Base-by-base conservation (phyloP, 2,329 filamentous ascomycete genomes). In the Penicillium sp. region DNA sequence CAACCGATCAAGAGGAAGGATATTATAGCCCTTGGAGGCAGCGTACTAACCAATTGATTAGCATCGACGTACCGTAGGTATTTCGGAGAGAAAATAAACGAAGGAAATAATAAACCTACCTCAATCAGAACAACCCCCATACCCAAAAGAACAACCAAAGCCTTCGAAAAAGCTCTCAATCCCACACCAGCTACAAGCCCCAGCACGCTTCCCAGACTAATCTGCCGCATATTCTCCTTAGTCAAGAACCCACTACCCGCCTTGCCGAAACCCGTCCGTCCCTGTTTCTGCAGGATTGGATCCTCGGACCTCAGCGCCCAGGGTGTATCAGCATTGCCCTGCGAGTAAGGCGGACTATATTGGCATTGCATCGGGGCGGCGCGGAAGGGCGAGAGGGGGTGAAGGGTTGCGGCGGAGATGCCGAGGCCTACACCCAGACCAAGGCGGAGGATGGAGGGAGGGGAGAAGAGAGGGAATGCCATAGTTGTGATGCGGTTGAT, bases 1-100 rank as follows among this genome's bases (percentile, higher is more conserved):
- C 39, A 78, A 34, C 13, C 68, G 67, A 21, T 71, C 58, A 9
- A 74, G 51, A 3, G 75, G 76, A 44, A 78, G 59, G 48, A 78
- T 58, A 49, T 77, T 73, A 55, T 78, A 78, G 10, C 76, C 76
- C 59, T 70, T 77, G 3, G 76, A 72, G 4, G 75, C 76, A 24
- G 74, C 73, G 64, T 69, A 78, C 75, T 78, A 52, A 13, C 42
- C 21, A 42, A 33, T 12, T 23, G 42, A 17, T 54, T 24, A 56
- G 42, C 42, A 49, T n/a, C 32, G 24, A 30, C n/a, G n/a, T n/a
- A n/a, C 33, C 27, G 47, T 41, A 18, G 10, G 32, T n/a, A n/a
- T n/a, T n/a, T n/a, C 20, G 37, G 44, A 20, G 13, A 26, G 13
- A 15, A 32, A 17, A 41, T 26, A 20, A 15, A 42, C 36, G 34